Base-by-base conservation (phyloP, 495 filamentous ascomycete genomes). In the Podospora anserina region DNA sequence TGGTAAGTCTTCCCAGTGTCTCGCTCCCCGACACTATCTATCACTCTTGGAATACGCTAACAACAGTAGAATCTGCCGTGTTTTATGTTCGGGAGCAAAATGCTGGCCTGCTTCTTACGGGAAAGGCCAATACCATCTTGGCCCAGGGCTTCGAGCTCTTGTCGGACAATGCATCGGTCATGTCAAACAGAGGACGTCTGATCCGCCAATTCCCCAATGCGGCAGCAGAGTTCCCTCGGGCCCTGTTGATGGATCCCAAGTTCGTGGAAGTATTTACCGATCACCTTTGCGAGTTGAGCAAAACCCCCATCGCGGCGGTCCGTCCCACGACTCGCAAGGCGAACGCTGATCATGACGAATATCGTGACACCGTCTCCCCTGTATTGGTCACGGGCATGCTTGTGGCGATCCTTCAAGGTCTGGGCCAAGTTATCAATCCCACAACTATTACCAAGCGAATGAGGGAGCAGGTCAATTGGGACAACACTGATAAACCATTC, bases 121-220 rank as follows among this genome's bases (percentile, higher is more conserved):
- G 69, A 53, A 53, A 62, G 0, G 57, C 70, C 0, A 44, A 77
- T n/a, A 53, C 67, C 5, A 75, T 86, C 53, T 57, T 80, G 1
- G 75, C 90, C 30, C 83, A 89, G 70, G 69, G 77, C 0, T 91
- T 89, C 62, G 87, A 90, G 68, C 79, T 88, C 0, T 84, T 85
- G 4, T 81, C 88, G 0, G 67, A 68, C 2, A 86, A 86, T 65
- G 11, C 70, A 0, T 68, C 75, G 0, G 83, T 88, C n/a, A 84
- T 83, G 64, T 69, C 69, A 1, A 83, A 79, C 2, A 66, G 75
- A 27, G 88, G 88, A 7, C 79, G 85, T 26, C 81, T 91, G 6
- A 63, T 66, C 16, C 83, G 88, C 9, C 69, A 76, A 5, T 91
- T 90, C 61, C 89, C 88, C 0, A 86, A 85, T 0, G 76, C 80